Conservation (phyloP, 2,329 filamentous ascomycete species). For the Exophiala sp. region DNA sequence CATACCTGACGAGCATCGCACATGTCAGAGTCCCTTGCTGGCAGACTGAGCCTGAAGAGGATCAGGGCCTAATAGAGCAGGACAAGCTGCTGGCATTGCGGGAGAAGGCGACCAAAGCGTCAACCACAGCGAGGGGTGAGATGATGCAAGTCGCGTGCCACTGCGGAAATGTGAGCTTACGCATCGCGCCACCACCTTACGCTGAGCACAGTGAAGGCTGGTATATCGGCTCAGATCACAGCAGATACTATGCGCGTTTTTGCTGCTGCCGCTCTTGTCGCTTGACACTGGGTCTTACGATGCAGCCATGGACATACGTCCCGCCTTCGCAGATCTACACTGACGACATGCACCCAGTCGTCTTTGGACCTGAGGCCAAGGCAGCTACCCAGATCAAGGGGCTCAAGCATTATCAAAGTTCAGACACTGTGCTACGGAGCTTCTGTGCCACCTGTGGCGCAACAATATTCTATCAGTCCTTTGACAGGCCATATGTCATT, state of each 20-base stretch:
- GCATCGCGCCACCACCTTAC: constrained; percentile 53
- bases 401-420: constrained; percentile 54
- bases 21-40: constrained; percentile 14
- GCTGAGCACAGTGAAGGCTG: constrained; percentile 41
- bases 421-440: constrained; percentile 51
- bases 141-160: constrained; percentile 18
- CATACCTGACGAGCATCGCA: constrained; percentile 12
- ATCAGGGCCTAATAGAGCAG: not conserved
- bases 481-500: constrained; percentile 52
- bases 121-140: not conserved
- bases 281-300: constrained; percentile 58
- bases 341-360: constrained; percentile 32
- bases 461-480: constrained; percentile 60
- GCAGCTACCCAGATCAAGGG: constrained; percentile 9
- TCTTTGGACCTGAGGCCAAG: constrained; percentile 39
- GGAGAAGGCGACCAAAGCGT: not conserved
- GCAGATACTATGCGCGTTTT: constrained; percentile 57
- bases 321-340: constrained; percentile 57
- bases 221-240: constrained; percentile 52
- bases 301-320: constrained; percentile 65
- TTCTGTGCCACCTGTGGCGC: constrained; percentile 64
- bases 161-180: constrained; percentile 53
- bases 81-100: constrained; percentile 6
- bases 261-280: constrained; percentile 64
- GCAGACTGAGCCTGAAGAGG: constrained; percentile 1